A percentile compares a stretch with the other conserved stretches of the same genome.
phyloP scores from a whole-genome alignment of 164 flowering plant genomes.

The Stephania yunnanensis region DNA sequence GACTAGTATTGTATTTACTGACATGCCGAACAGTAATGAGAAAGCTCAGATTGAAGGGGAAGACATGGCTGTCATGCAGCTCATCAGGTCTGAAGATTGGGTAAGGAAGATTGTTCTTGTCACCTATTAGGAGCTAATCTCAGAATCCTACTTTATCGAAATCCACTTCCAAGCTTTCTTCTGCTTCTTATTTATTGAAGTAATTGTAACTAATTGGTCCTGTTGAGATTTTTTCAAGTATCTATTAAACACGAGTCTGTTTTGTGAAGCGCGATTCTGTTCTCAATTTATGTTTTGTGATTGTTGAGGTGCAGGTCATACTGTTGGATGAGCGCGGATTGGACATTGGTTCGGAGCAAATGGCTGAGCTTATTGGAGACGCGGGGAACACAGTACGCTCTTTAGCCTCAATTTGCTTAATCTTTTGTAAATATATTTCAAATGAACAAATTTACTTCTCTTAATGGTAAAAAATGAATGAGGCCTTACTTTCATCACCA shows the following conservation, averaged over 20 bases:
- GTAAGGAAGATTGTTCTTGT: conserved; percentile 26
- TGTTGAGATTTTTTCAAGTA: not conserved
- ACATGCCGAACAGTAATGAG: conserved; percentile 33
- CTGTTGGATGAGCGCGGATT: conserved; percentile 76
- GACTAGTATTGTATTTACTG: not conserved
- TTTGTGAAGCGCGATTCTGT: not conserved
- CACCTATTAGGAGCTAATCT: not conserved
- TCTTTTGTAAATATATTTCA: not conserved
- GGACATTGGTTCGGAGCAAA: conserved; percentile 64
- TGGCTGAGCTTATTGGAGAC: conserved; percentile 78
- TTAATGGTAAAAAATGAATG: not conserved
- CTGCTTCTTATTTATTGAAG: not conserved
- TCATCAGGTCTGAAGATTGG: conserved; percentile 68
- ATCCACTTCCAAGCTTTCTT: not conserved
- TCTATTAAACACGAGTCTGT: not conserved
- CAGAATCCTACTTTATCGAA: not conserved
- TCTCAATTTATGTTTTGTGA: not conserved
- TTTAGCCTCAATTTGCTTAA: conserved; percentile 10
- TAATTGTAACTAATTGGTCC: not conserved
- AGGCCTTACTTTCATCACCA: not conserved
- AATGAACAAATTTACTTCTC: not conserved
- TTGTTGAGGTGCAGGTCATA: conserved; percentile 46
- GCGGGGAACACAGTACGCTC: conserved; percentile 57
- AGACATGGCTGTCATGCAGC: conserved; percentile 49
- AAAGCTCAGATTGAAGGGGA: conserved; percentile 75